phyloP scores from a whole-genome alignment of 2,329 filamentous ascomycete species.

The Fonsecaea pedrosoi region DNA sequence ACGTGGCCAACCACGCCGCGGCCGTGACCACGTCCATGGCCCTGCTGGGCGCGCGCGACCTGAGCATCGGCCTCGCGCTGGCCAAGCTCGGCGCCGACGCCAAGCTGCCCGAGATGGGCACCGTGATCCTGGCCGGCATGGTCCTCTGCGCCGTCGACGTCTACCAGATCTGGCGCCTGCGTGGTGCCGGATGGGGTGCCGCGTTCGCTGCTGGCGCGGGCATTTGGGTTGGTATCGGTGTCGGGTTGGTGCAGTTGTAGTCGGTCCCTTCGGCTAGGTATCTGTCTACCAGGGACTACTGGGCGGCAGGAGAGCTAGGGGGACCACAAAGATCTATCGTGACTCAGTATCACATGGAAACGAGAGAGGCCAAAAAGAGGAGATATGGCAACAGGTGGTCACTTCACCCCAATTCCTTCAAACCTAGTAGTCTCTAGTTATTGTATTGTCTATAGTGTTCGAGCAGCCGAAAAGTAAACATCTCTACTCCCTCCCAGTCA shows the following conservation, averaged over 20 bases:
- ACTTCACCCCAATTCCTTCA: too few species aligned
- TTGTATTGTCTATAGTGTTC: too few species aligned
- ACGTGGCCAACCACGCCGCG: conserved; percentile 16
- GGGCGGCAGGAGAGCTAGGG: too few species aligned
- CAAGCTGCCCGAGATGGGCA: conserved; percentile 33
- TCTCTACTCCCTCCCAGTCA: too few species aligned
- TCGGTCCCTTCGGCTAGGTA: too few species aligned
- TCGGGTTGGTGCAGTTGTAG: conserved; percentile 25
- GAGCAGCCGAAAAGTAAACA: too few species aligned
- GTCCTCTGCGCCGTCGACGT: conserved; percentile 32
- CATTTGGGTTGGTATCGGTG: conserved; percentile 30
- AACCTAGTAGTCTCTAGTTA: too few species aligned
- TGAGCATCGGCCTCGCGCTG: conserved; percentile 40
- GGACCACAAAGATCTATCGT: neutral
- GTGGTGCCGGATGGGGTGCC: conserved; percentile 21
- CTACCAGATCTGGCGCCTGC: conserved; percentile 19
- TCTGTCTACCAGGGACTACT: too few species aligned
- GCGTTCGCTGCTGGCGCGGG: conserved; percentile 23
- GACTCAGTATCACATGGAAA: too few species aligned
- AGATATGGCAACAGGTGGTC: too few species aligned
- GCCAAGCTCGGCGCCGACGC: conserved; percentile 55
- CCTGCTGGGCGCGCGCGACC: conserved; percentile 33
- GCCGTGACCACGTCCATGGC: conserved; percentile 26
- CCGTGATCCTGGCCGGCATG: conserved; percentile 30
- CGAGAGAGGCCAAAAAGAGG: too few species aligned